Evolutionary conservation across 2,329 filamentous ascomycete genomes (phyloP).

Genomic region (Ophiocordyceps unilateralis): DNA sequence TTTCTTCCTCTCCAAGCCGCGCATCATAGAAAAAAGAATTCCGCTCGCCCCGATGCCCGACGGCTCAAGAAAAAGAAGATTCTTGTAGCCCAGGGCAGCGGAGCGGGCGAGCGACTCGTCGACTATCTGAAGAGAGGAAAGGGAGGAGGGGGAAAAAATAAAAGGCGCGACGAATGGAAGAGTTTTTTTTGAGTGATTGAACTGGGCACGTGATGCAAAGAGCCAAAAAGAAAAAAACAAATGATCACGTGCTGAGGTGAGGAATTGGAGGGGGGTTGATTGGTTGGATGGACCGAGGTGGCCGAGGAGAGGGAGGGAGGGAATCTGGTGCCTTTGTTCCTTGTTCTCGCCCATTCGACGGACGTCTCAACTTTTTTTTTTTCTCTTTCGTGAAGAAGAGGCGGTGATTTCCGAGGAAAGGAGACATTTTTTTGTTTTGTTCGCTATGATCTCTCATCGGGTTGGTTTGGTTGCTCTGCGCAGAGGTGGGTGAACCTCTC

Average conservation of each 20-base stretch:
- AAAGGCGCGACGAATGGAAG: slow-evolving; percentile 3
- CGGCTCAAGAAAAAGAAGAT: too few relatives aligned
- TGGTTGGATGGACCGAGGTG: slow-evolving; percentile 31
- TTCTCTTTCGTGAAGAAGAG: not conserved
- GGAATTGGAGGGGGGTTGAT: slow-evolving; percentile 15
- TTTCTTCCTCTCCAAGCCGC: slow-evolving; percentile 29
- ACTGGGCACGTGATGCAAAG: too few relatives aligned
- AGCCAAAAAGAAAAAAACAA: too few relatives aligned
- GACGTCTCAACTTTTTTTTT: not conserved
- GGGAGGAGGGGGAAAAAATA: slow-evolving; percentile 20
- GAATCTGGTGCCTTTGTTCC: too few relatives aligned
- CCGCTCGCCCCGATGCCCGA: not conserved
- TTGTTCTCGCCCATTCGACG: not conserved
- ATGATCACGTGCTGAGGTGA: slow-evolving; percentile 11
- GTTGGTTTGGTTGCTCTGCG: slow-evolving; percentile 41
- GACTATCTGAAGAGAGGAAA: slow-evolving; percentile 28
- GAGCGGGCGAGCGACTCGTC: slow-evolving; percentile 19
- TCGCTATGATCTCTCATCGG: slow-evolving; percentile 37
- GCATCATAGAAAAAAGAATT: slow-evolving; percentile 8
- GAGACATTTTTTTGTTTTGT: not conserved
- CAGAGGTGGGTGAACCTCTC: slow-evolving; percentile 23
- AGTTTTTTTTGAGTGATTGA: not conserved
- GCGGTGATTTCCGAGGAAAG: too few relatives aligned
- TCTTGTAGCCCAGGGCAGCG: slow-evolving; percentile 12
- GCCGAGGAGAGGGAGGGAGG: slow-evolving; percentile 7